A percentile compares a stretch with the other conserved stretches of the same genome.
Conservation (phyloP, 192 early-diverging fungal genomes). For the Coemansia sp. region DNA sequence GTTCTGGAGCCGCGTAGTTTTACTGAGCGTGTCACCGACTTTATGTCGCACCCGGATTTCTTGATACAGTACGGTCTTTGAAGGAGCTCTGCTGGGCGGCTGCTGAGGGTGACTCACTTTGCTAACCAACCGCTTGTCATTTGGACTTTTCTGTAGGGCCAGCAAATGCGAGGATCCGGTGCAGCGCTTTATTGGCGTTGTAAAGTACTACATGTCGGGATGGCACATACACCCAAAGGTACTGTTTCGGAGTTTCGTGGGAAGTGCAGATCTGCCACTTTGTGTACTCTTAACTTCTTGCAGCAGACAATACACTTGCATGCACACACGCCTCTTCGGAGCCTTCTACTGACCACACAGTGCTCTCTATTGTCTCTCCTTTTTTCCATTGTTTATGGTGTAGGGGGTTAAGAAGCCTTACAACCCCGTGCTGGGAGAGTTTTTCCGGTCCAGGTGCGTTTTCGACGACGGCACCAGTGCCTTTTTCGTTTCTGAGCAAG, state of each 20-base stretch:
- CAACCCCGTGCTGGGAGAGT: slow-evolving; percentile 91
- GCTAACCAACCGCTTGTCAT: background rate
- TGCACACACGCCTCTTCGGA: background rate
- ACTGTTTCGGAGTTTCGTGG: background rate
- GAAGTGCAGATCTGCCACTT: background rate
- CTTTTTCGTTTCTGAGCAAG: slow-evolving; percentile 86
- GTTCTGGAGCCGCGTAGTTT: slow-evolving; percentile 91
- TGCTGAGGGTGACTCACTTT: slow-evolving; percentile 2
- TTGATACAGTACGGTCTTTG: slow-evolving; percentile 61
- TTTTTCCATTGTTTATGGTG: no score
- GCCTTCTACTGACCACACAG: background rate
- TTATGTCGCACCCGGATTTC: slow-evolving; percentile 88
- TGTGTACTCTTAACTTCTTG: background rate
- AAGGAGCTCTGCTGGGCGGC: no score
- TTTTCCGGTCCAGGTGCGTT: slow-evolving; percentile 80
- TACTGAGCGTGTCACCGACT: slow-evolving; percentile 93
- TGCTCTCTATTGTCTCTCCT: background rate
- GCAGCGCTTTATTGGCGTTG: slow-evolving; percentile 76
- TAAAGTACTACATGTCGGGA: slow-evolving; percentile 83
- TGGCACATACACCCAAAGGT: slow-evolving; percentile 94
- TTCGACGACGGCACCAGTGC: slow-evolving; percentile 69
- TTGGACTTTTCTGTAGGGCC: slow-evolving; percentile 58
- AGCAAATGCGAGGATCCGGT: slow-evolving; percentile 65
- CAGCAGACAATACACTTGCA: background rate
- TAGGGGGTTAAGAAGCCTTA: slow-evolving; percentile 93